Evolutionary conservation across 179 eudicot genomes (phyloP), one percentile per base, ranked within the genome.

Genomic region (Nepenthes alata): DNA sequence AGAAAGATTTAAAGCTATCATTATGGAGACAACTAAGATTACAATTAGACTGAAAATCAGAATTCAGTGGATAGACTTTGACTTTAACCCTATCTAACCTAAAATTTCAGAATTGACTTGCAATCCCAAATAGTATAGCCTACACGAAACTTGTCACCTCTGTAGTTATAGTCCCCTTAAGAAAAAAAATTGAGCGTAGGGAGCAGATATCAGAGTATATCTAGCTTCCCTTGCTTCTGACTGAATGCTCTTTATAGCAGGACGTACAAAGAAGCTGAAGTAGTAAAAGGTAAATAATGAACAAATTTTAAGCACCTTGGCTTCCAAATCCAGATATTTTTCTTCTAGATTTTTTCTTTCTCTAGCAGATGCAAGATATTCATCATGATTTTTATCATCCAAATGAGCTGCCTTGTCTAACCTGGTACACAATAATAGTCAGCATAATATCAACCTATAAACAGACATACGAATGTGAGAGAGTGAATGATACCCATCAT

Each of bases 291-390:
- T 8, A 16, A 63, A 13, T 4, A 53, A 15, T 8, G 15, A 53
- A 39, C 3, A 64, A 5, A 1, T 10, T 3, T 44, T 52, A 47
- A 4, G 6, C 54, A 75, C 80, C 76, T 68, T 69, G 35, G 57
- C 58, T 61, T 76, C 73, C 66, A 72, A 57, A 49, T 72, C 70
- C 7, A 36, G 57, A 49, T 68, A 72, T 51, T 76, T 71, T 65
- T 68, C 71, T 64, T 72, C 76, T 44, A 67, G 60, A 63, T 35
- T 48, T 69, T 69, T 72, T 55, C 67, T 63, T 6, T 55, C 50
- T 5, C 60, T 11, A 1, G 67, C 51, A 52, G 70, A 14, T n/a
- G 54, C 47, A 3, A 63, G 53, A 14, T 37, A 55, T 55, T 62
- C 73, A 47, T 63, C 63, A 15, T 60, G 54, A 36, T 44, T 64